Percentiles rank a stretch among this genome's conserved stretches.
These are phyloP conservation scores for Circinella minor DNA, from an alignment of 371 early-diverging fungal species.

Conservation along the genomic window DNA sequence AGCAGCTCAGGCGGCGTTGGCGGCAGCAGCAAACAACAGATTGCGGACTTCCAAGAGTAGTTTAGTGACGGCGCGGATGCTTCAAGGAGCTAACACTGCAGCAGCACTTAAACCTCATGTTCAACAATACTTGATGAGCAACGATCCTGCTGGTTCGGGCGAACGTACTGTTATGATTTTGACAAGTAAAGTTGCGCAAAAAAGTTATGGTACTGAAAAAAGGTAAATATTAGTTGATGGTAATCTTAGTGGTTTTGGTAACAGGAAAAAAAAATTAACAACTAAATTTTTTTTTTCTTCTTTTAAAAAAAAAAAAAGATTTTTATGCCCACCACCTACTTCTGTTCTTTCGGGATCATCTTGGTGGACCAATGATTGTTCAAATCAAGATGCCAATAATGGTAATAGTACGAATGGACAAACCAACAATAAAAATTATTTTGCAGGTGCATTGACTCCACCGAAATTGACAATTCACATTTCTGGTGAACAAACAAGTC, in stretches of 20 bases:
- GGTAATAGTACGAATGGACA: not conserved
- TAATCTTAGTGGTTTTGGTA: too few species aligned
- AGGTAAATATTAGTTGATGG: slow-evolving; percentile 31
- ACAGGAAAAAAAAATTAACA: slow-evolving; percentile 43
- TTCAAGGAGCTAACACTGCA: slow-evolving; percentile 32
- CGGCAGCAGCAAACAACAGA: slow-evolving; percentile 16
- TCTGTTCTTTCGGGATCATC: slow-evolving; percentile 66
- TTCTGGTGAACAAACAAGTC: slow-evolving; percentile 37
- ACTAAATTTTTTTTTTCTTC: not conserved
- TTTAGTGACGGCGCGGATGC: slow-evolving; percentile 34
- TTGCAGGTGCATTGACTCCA: slow-evolving; percentile 15
- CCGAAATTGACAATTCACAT: slow-evolving; percentile 40
- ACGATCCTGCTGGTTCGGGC: slow-evolving; percentile 48
- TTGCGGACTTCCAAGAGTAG: slow-evolving; percentile 23
- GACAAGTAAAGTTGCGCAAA: slow-evolving; percentile 79
- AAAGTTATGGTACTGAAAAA: slow-evolving; percentile 84
- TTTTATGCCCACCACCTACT: slow-evolving; percentile 76
- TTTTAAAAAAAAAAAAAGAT: slow-evolving; percentile 34
- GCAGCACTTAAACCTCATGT: slow-evolving; percentile 36
- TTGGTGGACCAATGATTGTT: slow-evolving; percentile 52
- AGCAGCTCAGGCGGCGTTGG: slow-evolving; percentile 17
- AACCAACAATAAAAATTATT: not conserved
- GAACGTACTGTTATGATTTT: slow-evolving; percentile 71
- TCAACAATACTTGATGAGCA: slow-evolving; percentile 46
- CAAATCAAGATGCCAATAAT: not conserved